Evolutionary conservation across 257 asterid genomes (phyloP).

Genomic region (Prunella vulgaris): DNA sequence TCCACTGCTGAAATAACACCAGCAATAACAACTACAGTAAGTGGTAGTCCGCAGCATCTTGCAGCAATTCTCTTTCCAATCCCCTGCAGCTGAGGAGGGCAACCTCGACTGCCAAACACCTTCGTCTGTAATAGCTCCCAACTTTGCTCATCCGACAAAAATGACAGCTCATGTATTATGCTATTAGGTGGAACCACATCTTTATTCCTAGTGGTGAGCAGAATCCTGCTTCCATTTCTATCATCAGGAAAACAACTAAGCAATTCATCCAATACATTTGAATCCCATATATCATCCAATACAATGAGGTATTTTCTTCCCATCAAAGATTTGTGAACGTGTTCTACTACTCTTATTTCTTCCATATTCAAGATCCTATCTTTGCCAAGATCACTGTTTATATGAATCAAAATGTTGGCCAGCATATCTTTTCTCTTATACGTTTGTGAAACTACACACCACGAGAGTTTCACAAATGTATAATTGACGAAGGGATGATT

Average conservation of each 20-base stretch:
- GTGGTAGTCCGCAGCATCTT: slow-evolving; percentile 31
- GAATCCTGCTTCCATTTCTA: slow-evolving; percentile 27
- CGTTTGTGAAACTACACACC: background rate
- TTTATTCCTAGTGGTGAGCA: slow-evolving; percentile 25
- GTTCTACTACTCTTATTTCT: background rate
- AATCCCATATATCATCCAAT: background rate
- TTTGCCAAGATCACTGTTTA: background rate
- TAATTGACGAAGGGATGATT: background rate
- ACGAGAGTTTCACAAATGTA: background rate
- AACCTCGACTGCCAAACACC: slow-evolving; percentile 11
- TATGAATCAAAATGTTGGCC: background rate
- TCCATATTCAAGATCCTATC: background rate
- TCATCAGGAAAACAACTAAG: background rate
- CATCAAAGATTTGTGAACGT: background rate
- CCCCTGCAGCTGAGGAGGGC: slow-evolving; percentile 21
- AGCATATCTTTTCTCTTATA: background rate
- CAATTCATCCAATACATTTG: background rate
- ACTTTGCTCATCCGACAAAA: slow-evolving; percentile 11
- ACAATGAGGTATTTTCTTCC: background rate
- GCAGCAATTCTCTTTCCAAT: slow-evolving; percentile 22
- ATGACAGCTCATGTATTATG: slow-evolving; percentile 5
- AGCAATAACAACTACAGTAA: slow-evolving; percentile 34
- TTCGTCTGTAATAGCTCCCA: slow-evolving; percentile 31
- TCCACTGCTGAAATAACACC: slow-evolving; percentile 23
- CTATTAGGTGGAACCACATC: slow-evolving; percentile 6